A percentile compares a stretch with the other conserved stretches of the same genome.
phyloP scores from a whole-genome alignment of 2,329 filamentous ascomycete genomes.

The Apiospora rasikravindrae region DNA sequence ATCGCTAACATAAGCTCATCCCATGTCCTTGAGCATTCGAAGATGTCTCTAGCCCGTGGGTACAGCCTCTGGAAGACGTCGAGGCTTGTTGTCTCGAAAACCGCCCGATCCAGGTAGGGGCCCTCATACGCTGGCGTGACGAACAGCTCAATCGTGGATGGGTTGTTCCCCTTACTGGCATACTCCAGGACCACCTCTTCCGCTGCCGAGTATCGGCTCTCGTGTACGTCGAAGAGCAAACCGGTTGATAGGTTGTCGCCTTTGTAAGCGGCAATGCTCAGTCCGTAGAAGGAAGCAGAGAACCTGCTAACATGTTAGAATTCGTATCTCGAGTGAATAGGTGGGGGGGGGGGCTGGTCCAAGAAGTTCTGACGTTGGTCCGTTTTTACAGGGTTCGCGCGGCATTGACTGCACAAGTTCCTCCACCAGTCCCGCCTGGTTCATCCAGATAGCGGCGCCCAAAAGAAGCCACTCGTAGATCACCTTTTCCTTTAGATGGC shows the following conservation, averaged over 20 bases:
- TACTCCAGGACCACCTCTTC: accelerated
- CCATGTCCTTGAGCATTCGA: too few species aligned
- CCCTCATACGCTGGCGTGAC: too few species aligned
- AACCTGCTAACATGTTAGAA: not conserved
- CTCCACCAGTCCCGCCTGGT: not conserved
- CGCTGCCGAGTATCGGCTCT: too few species aligned
- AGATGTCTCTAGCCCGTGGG: too few species aligned
- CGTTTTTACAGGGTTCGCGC: too few species aligned
- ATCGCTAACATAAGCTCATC: too few species aligned
- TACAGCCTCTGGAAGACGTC: not conserved
- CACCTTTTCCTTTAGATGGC: too few species aligned
- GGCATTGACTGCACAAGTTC: not conserved
- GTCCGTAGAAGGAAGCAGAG: not conserved
- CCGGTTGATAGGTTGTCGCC: not conserved
- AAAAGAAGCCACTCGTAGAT: not conserved
- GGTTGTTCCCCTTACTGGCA: not conserved
- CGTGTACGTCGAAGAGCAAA: not conserved
- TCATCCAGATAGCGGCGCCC: not conserved
- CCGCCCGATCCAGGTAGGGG: accelerated
- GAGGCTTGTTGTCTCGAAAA: not conserved
- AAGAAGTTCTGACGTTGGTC: too few species aligned
- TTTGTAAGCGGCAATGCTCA: not conserved
- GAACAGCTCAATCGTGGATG: not conserved
- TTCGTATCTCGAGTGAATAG: not conserved
- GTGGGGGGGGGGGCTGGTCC: too few species aligned